Base-by-base conservation (phyloP, 495 filamentous ascomycete genomes). In the Extremus antarcticus region DNA sequence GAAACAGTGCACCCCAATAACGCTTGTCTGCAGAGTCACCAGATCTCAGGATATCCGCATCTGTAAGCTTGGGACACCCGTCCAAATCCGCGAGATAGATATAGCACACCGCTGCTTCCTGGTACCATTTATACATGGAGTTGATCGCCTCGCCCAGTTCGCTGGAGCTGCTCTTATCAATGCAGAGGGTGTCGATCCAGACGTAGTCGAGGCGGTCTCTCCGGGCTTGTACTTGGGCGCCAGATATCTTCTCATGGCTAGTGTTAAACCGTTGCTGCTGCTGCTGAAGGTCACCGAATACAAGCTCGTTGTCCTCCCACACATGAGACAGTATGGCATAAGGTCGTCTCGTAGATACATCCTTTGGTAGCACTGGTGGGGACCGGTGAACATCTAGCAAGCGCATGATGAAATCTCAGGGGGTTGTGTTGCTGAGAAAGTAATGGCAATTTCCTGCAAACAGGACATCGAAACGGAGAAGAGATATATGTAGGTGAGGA, bases 151-250 rank as follows among this genome's bases (percentile, higher is more conserved):
- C 60, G 19, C 45, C 51, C 23, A 63, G 39, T 39, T 63, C 60
- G 2, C 51, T 47, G 20, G 43, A 51, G 43, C 57, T 60, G n/a
- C 43, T 50, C 38, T 63, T 59, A 29, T 63, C 50, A 38, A 63
- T 63, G 53, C 60, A 63, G 40, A 45, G 52, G 38, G 60, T 62
- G 40, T 62, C 59, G 7, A 62, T 50, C 59, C 59, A 62, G 2
- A 51, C 35, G 17, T 38, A 62, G 9, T 58, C 35, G 25, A 10
- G 17, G 3, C 50, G 21, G 21, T 47, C 13, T 11, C 16, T 43
- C 2, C 3, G 45, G 43, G 55, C 43, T 16, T 13, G 38, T 29
- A 11, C 38, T 43, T 10, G 11, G 19, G 13, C 17, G 13, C 11
- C 4, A 13, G 20, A 41, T 41, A 19, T 52, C 29, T n/a, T 23